Base-by-base conservation (phyloP, 2,329 filamentous ascomycete genomes). In the Alternaria gaisen region DNA sequence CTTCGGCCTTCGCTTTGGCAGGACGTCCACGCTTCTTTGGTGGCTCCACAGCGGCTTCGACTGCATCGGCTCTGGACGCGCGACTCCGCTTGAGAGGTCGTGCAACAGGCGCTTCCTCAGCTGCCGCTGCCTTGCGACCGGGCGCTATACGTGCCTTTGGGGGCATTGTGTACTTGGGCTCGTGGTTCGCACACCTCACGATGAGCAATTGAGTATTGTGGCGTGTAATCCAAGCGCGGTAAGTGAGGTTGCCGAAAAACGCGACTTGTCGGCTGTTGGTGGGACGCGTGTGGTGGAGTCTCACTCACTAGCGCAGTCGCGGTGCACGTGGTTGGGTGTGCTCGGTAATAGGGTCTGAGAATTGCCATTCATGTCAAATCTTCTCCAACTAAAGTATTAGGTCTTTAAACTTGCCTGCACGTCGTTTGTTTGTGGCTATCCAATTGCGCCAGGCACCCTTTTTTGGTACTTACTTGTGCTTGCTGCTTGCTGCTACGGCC, bases 11-110 rank as follows among this genome's bases (percentile, higher is more conserved):
- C 30, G 53, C 56, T 58, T 68, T 72, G 4, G 66, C 53, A 0
- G 65, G 67, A n/a, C 69, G 66, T 11, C 70, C 69, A 48, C 69
- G 71, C 54, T 67, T 72, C 57, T 68, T 70, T 1, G 67, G 68
- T 9, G 59, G 34, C 30, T 63, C 65, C 12, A 48, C 28, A 9
- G 58, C 51, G 36, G 28, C 44, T 1, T 53, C 56, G 9, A 48
- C 40, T 3, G 50, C 40, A 12, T 55, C 53, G 3, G 41, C 18
- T 52, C 61, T 69, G 4, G 68, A 52, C n/a, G 66, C 46, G 54
- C 69, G 69, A 51, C 65, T 66, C 55, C 67, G 66, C 59, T 66
- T 70, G 43, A 60, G 59, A 6, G 62, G 55, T 22, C 22, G 38
- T 36, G 58, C 56, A 20, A 63, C 38, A 14, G 64, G 53, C 5